These are phyloP conservation scores for Arachnomyces sp. DNA, from an alignment of 2,329 filamentous ascomycete genomes.

Conservation along the genomic window DNA sequence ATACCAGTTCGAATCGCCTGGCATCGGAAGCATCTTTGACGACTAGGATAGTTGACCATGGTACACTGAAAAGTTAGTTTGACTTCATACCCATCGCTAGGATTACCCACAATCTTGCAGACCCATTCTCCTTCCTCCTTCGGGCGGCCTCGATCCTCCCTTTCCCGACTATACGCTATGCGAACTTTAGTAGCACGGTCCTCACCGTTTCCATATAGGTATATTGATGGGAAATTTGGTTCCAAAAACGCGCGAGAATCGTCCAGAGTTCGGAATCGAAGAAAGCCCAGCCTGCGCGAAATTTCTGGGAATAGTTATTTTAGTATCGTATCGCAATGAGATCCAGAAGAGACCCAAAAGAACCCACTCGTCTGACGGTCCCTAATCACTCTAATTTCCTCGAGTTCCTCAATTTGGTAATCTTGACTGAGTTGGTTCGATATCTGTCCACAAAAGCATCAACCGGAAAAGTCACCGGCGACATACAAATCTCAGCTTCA, in stretches of 20 bases:
- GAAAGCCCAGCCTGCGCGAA: slow-evolving; percentile 51
- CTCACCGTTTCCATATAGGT: slow-evolving; percentile 41
- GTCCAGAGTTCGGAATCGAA: slow-evolving; percentile 44
- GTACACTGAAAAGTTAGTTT: slow-evolving; percentile 38
- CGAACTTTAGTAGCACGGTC: slow-evolving; percentile 39
- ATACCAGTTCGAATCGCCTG: slow-evolving; percentile 47
- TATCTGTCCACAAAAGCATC: slow-evolving; percentile 43
- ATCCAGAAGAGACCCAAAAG: neutral
- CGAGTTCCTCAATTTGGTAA: slow-evolving; percentile 46
- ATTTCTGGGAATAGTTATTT: slow-evolving; percentile 34
- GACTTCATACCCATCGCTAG: neutral
- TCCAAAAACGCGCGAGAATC: slow-evolving; percentile 49
- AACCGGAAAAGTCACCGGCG: slow-evolving; percentile 24
- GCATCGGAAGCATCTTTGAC: slow-evolving; percentile 52
- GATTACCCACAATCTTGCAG: slow-evolving; percentile 43
- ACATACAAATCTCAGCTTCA: slow-evolving; percentile 35
- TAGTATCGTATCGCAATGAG: slow-evolving; percentile 7
- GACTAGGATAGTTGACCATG: slow-evolving; percentile 50
- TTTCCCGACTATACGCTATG: slow-evolving; percentile 48
- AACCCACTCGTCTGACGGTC: slow-evolving; percentile 50
- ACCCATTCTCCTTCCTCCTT: slow-evolving; percentile 50
- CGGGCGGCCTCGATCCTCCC: slow-evolving; percentile 42
- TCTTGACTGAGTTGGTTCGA: slow-evolving; percentile 47
- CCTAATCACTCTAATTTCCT: slow-evolving; percentile 52
- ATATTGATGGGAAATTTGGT: slow-evolving; percentile 43